Percentiles rank a stretch among this genome's conserved stretches.
Evolutionary conservation across 371 early-diverging fungal genomes (phyloP).

Genomic region (Rhizopus stolonifer): DNA sequence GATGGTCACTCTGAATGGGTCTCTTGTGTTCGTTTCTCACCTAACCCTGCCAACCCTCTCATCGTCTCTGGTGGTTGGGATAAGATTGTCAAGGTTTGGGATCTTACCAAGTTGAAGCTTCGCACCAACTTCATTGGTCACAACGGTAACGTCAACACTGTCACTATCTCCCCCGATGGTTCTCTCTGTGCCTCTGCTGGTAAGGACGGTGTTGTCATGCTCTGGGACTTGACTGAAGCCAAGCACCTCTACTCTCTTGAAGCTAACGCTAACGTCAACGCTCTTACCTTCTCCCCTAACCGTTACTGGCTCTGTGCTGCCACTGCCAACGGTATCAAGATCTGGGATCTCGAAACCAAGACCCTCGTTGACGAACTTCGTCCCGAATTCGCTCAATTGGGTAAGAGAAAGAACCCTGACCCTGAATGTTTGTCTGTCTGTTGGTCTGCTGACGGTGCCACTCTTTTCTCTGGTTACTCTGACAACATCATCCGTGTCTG

Average conservation of each 20-base stretch:
- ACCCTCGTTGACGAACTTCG: conserved; percentile 88
- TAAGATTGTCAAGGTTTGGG: conserved; percentile 99
- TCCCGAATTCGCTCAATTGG: conserved; percentile 76
- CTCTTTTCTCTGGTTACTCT: conserved; percentile 96
- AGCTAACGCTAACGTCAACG: conserved; percentile 89
- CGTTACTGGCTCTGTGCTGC: conserved; percentile 99
- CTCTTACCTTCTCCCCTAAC: conserved; percentile 96
- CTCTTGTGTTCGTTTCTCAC: conserved; percentile 96
- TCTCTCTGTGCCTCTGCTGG: conserved; percentile 98
- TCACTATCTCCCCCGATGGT: conserved; percentile 98
- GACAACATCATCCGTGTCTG: conserved; percentile 92
- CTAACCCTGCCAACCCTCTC: conserved; percentile 92
- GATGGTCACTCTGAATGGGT: conserved; percentile 96
- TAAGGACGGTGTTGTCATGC: conserved; percentile 96
- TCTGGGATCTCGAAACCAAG: conserved; percentile 98
- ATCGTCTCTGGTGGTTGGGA: conserved; percentile 97
- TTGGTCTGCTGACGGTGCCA: conserved; percentile 96
- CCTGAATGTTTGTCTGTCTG: conserved; percentile 88
- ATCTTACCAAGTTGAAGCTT: conserved; percentile 92
- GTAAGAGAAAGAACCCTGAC: conserved; percentile 70
- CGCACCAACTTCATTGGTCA: conserved; percentile 97
- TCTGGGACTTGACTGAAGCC: conserved; percentile 98
- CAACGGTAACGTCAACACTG: conserved; percentile 93
- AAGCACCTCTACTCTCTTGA: conserved; percentile 98
- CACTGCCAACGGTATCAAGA: conserved; percentile 90